Evolutionary conservation across 495 filamentous ascomycete species (phyloP).

Genomic region (Neurospora tetrasperma): DNA sequence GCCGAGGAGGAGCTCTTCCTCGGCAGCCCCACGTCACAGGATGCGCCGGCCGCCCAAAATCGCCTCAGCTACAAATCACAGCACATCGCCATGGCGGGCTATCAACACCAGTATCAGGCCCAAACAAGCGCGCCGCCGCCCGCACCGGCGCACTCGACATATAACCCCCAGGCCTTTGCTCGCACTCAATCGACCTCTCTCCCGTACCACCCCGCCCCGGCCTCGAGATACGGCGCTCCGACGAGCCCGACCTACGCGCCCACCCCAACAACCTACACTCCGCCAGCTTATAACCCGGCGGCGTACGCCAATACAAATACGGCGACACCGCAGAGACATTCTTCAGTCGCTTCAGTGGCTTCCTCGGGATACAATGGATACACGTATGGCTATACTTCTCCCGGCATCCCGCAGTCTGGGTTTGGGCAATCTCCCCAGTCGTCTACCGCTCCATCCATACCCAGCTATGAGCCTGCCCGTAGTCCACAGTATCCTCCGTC

Average conservation of each 20-base stretch:
- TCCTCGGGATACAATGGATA: slow-evolving; percentile 29
- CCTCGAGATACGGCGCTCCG: slow-evolving; percentile 22
- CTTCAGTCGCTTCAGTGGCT: slow-evolving; percentile 22
- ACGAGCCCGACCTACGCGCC: slow-evolving; percentile 23
- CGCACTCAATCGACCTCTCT: slow-evolving; percentile 47
- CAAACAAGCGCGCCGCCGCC: slow-evolving; percentile 29
- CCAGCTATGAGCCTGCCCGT: slow-evolving; percentile 27
- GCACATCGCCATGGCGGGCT: slow-evolving; percentile 43
- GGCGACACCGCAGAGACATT: slow-evolving; percentile 32
- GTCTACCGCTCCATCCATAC: slow-evolving; percentile 20
- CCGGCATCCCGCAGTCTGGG: slow-evolving; percentile 23
- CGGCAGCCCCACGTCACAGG: slow-evolving; percentile 25
- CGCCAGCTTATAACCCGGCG: slow-evolving; percentile 40
- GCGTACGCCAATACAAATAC: slow-evolving; percentile 33
- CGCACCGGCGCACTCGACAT: slow-evolving; percentile 47
- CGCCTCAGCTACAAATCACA: slow-evolving; percentile 36
- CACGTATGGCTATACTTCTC: slow-evolving; percentile 29
- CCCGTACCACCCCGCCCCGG: slow-evolving; percentile 33
- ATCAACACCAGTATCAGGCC: slow-evolving; percentile 49
- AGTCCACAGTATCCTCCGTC: slow-evolving; percentile 24
- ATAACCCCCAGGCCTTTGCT: slow-evolving; percentile 78
- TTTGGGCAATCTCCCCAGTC: slow-evolving; percentile 20
- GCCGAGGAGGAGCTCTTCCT: slow-evolving; percentile 41
- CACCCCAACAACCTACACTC: slow-evolving; percentile 27
- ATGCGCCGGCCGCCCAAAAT: slow-evolving; percentile 22